Evolutionary conservation across 805 yeast genomes (phyloP), one percentile per base, ranked within the genome.

Genomic region (Pichia scutulata): DNA sequence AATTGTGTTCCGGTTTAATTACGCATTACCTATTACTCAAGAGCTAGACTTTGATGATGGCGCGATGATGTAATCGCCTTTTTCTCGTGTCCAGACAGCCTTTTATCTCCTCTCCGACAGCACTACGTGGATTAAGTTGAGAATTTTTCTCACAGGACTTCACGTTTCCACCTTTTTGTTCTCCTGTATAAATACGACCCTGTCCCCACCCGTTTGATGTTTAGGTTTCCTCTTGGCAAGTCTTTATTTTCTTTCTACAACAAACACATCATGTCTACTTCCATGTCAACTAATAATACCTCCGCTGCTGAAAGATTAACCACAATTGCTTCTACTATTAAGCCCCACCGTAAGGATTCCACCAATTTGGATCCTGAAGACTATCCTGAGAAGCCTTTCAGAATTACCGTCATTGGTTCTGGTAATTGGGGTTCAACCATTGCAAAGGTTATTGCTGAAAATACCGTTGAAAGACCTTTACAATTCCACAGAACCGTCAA

Each of bases 371-470:
- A 37, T 13, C 58, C 61, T 8, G 55, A 52, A 46, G 60, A 56
- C 42, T 52, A 55, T 16, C 65, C 67, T n/a, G 61, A 51, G 24
- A 58, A 44, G 24, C 71, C 70, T 22, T 81, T 73, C 70, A 78
- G 74, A 61, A 76, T 84, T 41, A 74, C 89, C 40, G 88, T 89
- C 49, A 82, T 93, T 57, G 99, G 99, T 41, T 89, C 97, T 28
- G 99, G 98, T 66, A 92, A 92, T 71, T 92, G 99, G 88, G 99
- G 99, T 57, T 89, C 97, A 39, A 92, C 98, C 19, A 89, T 93
- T 49, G 97, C 98, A 55, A 92, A 93, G 68, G 89, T 92, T 43
- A 83, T 89, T 25, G 89, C 97, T 39, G 98, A 93, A 70, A 90
- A 89, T 68, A 75, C 90, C 41, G 75, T 75, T 19, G 79, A 78